Base-by-base conservation (phyloP, 2,329 filamentous ascomycete species). In the Pestalotiopsis sp. region DNA sequence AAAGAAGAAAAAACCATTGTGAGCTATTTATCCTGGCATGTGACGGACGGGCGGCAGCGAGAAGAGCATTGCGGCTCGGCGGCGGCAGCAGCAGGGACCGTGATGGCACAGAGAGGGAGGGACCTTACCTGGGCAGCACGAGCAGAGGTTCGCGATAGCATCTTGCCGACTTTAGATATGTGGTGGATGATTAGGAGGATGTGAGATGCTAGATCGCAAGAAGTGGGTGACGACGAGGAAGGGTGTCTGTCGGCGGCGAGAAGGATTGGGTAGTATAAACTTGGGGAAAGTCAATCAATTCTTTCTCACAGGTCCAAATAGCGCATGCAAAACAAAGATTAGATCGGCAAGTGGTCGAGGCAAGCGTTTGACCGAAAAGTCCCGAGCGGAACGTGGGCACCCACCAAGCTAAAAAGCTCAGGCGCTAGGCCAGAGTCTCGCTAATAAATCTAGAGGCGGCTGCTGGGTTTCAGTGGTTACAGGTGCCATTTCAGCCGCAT, bases 91-190 rank as follows among this genome's bases (percentile, higher is more conserved):
- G 17, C 45, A 52, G 45, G 17, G 45, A 52, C 20, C 41, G 17
- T 4, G 14, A 31, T 31, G 27, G 27, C 27, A 31, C 27, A 31
- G 39, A 61, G 38, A 49, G 65, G 36, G 45, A 31, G 59, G 41
- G 49, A 39, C 36, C 84, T 73, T 85, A 89, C 87, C 87, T 89
- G 85, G 75, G 87, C 86, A 80, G 86, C 81, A 79, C 85, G 80
- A 74, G 84, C 74, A 77, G 87, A 86, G 81, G 84, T 85, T 81
- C 86, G 86, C 79, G 87, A 89, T 80, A 90, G 78, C 87, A 90
- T 90, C 73, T 76, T 86, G 79, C 31, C 56, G 59, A 49, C 39
- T 63, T 31, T 61, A 17, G 13, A 45, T n/a, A 2, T 17, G 45
- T 52, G 36, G 49, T 14, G 14, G 20, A 60, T 41, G 27, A 31